phyloP scores from a whole-genome alignment of 192 early-diverging fungal genomes.

The Coemansia sp. region DNA sequence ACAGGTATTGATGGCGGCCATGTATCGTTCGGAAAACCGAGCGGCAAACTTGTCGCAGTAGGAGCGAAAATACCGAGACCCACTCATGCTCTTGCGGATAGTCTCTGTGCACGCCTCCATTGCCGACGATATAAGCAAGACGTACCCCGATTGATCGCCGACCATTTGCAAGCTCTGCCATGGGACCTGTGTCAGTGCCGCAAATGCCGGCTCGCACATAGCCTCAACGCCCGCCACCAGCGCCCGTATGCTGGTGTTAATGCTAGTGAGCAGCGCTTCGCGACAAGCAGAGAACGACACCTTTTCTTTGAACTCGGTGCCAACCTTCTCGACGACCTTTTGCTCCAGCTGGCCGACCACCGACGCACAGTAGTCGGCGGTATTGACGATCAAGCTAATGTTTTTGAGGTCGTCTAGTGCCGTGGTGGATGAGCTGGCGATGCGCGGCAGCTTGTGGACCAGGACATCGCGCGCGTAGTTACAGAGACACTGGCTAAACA shows the following conservation, averaged over 20 bases:
- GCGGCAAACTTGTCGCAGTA: constrained; percentile 95
- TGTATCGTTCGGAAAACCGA: constrained; percentile 72
- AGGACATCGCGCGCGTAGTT: constrained; percentile 82
- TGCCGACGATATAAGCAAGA: constrained; percentile 66
- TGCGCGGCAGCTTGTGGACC: constrained; percentile 70
- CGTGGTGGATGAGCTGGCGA: constrained; percentile 58
- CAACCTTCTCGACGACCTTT: constrained; percentile 84
- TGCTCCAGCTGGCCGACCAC: constrained; percentile 89
- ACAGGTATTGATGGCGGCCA: constrained; percentile 73
- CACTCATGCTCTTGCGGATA: constrained; percentile 67
- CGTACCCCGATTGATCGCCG: constrained; percentile 93
- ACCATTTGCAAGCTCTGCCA: constrained; percentile 87
- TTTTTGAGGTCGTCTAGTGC: constrained; percentile 68
- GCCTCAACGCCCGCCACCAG: constrained; percentile 72
- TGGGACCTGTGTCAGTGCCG: constrained; percentile 71
- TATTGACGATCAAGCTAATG: constrained; percentile 85
- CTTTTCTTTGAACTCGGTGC: constrained; percentile 64
- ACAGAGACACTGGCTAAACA: constrained; percentile 82
- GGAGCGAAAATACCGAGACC: constrained; percentile 77
- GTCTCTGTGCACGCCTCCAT: constrained; percentile 61
- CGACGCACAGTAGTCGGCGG: constrained; percentile 91
- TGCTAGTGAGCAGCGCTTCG: constrained; percentile 74
- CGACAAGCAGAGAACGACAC: constrained; percentile 78
- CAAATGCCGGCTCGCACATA: constrained; percentile 69
- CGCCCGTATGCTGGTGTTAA: constrained; percentile 65